A percentile compares a stretch with the other conserved stretches of the same genome.
Evolutionary conservation across 129 eudicot genomes (phyloP).

Genomic region (Tagetes patula): DNA sequence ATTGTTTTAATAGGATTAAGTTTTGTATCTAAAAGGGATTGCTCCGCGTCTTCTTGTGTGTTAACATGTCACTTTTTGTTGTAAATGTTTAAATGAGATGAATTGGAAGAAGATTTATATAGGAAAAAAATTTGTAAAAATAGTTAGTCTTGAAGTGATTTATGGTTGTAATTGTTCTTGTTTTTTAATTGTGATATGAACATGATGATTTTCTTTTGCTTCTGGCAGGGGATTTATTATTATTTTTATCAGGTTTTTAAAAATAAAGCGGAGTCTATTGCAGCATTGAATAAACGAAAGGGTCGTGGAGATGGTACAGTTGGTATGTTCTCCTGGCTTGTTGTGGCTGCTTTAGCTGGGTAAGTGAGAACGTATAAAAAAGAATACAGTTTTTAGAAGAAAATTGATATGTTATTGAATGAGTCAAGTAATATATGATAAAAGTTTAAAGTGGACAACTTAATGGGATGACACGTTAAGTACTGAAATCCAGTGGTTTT

Average conservation of each 20-base stretch:
- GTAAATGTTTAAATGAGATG: no score
- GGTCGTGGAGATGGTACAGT: slow-evolving; percentile 90
- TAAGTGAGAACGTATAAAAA: slow-evolving; percentile 25
- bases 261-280: slow-evolving; percentile 90
- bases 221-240: slow-evolving; percentile 80
- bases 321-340: slow-evolving; percentile 89
- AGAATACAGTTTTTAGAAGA: neutral
- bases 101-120: no score
- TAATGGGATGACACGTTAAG: neutral
- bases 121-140: neutral
- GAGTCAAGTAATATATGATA: neutral
- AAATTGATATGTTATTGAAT: slow-evolving; percentile 1
- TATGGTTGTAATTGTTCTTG: slow-evolving; percentile 1
- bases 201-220: slow-evolving; percentile 29
- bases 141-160: neutral
- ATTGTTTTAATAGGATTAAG: no score
- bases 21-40: no score
- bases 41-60: no score
- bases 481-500: neutral
- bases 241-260: slow-evolving; percentile 93
- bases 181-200: neutral
- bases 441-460: neutral
- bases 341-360: slow-evolving; percentile 99
- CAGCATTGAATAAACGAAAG: slow-evolving; percentile 57
- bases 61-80: no score